Evolutionary conservation across 352 stramenopile genomes (phyloP).

Genomic region (Pythium grandisporangium): DNA sequence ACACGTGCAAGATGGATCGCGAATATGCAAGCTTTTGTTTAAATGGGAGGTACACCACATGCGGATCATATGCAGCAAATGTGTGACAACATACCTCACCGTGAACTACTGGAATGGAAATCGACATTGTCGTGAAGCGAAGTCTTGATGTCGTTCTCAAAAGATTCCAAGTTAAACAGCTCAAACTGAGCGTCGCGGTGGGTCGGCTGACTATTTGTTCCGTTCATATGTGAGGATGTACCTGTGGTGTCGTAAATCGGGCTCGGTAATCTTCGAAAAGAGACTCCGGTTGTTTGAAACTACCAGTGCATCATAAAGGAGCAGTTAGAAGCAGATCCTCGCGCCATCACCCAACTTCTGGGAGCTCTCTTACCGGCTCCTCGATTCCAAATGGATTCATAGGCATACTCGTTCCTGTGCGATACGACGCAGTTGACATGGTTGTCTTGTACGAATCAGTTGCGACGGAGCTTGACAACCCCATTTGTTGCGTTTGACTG

Average conservation of each 20-base stretch:
- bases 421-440: conserved; percentile 27
- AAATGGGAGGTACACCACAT: too few species aligned
- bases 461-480: neutral
- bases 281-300: too few species aligned
- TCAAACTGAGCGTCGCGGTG: conserved; percentile 15
- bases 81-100: neutral
- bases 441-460: conserved; percentile 33
- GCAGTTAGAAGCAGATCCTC: too few species aligned
- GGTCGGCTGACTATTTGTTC: neutral
- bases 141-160: conserved; percentile 16
- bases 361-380: too few species aligned
- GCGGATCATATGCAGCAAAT: neutral
- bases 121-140: conserved; percentile 12
- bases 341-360: too few species aligned
- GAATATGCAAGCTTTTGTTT: too few species aligned
- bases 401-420: conserved; percentile 28
- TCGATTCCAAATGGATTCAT: too few species aligned
- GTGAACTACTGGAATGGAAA: conserved; percentile 8
- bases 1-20: too few species aligned
- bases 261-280: conserved; percentile 11
- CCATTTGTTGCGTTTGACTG: too few species aligned
- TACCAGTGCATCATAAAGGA: too few species aligned
- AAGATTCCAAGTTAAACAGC: conserved; percentile 20
- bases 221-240: conserved; percentile 1
- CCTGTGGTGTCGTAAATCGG: conserved; percentile 5